Evolutionary conservation across 164 flowering plant species (phyloP), one percentile per base, ranked within the genome.

Genomic region (Kingdonia uniflora): DNA sequence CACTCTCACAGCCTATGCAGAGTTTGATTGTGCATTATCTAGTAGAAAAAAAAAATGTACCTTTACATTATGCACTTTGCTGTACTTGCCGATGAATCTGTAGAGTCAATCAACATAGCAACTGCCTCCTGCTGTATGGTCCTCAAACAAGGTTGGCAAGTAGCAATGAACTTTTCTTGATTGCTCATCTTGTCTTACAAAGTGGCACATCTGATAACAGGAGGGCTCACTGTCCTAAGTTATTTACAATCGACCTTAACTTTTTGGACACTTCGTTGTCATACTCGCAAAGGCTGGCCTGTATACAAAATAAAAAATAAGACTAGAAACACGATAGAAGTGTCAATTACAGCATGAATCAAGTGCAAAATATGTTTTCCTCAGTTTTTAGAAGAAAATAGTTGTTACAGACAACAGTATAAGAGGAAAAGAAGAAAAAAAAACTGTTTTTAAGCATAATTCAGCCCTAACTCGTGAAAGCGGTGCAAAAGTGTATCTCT

Each of bases 121-220:
- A n/a, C n/a, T 73, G 42, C 71, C 49, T 44, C 95, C 95, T 14
- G 84, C 84, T 35, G 57, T 67, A 62, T 71, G 95, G 60, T 92
- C 97, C 69, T 88, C 99, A 38, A n/a, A 86, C 68, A 45, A 92
- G 87, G 60, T 81, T 86, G 44, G 77, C 48, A 52, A 91, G 85
- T n/a, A 92, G 66, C 64, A 86, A 71, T 51, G 66, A 74, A 91
- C 86, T 76, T 89, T 97, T 71, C 87, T 77, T 3, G 94, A 87
- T 47, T 89, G 95, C 57, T 92, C 95, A 20, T 92, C 99, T 79
- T 92, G 97, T 68, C 87, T 81, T 41, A 92, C 89, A 45, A 92
- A 74, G 67, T 78, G 78, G 49, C 85, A 76, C 42, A 84, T 60
- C 71, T 78, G 97, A 72, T 77, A 81, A 62, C 67, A 81, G 15